Evolutionary conservation across 192 early-diverging fungal species (phyloP).

Genomic region (Polychytrium aggregatum): DNA sequence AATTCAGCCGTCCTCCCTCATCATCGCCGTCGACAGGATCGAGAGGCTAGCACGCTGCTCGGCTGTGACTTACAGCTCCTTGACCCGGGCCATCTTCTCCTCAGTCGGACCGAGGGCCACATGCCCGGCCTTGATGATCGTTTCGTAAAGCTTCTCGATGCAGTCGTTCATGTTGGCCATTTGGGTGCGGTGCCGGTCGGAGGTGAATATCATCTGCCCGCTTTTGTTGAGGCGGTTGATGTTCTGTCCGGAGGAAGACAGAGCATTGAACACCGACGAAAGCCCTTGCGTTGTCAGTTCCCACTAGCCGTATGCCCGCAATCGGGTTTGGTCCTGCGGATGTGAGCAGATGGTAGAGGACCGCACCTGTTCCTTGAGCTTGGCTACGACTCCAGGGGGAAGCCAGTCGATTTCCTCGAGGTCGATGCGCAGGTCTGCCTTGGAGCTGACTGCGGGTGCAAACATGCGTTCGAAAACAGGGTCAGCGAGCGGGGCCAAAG

Average conservation of each 20-base stretch:
- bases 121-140: conserved; percentile 44
- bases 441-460: conserved; percentile 63
- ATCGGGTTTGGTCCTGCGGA: too few relatives aligned
- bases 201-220: conserved; percentile 64
- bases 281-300: too few relatives aligned
- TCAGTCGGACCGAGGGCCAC: conserved; percentile 55
- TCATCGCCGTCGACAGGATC: too few relatives aligned
- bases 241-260: conserved; percentile 5
- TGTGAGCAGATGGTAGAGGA: neutral
- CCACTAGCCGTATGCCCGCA: too few relatives aligned
- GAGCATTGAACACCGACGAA: too few relatives aligned
- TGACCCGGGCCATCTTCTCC: conserved; percentile 49
- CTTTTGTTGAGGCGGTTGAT: conserved; percentile 43
- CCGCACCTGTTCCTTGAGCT: conserved; percentile 37
- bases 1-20: too few relatives aligned
- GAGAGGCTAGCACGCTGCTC: too few relatives aligned
- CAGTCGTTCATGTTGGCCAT: conserved; percentile 71
- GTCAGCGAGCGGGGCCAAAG: neutral
- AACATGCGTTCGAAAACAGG: neutral
- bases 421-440: conserved; percentile 68
- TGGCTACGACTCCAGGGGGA: conserved; percentile 54
- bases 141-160: conserved; percentile 53
- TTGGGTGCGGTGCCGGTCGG: conserved; percentile 67
- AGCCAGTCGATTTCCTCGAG: conserved; percentile 60
- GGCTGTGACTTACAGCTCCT: too few relatives aligned